Percentiles rank a stretch among this genome's conserved stretches.
These are phyloP conservation scores for Colletotrichum sidae DNA, from an alignment of 2,329 filamentous ascomycete genomes.

Conservation along the genomic window DNA sequence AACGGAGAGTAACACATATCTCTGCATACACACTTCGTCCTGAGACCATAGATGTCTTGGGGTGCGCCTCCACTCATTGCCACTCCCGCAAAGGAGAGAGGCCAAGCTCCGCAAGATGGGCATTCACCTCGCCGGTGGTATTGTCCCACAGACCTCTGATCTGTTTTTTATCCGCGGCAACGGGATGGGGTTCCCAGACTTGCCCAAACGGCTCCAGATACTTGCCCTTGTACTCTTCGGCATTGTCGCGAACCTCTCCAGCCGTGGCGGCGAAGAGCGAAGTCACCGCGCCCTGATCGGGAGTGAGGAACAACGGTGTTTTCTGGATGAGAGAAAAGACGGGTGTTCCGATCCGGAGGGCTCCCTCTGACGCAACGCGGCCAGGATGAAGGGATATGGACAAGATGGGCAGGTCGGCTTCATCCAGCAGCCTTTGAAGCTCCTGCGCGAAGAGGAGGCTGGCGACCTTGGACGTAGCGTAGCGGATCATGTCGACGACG, in stretches of 20 bases:
- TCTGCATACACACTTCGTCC: no score
- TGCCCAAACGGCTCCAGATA: constrained; percentile 39
- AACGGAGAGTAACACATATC: no score
- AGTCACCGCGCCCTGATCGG: constrained; percentile 37
- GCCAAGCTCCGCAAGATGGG: constrained; percentile 16
- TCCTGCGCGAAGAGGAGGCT: constrained; percentile 40
- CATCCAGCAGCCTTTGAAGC: constrained; percentile 40
- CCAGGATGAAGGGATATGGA: constrained; percentile 40
- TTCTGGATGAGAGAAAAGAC: constrained; percentile 26
- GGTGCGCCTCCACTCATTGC: background rate
- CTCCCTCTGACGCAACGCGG: constrained; percentile 28
- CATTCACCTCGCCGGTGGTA: constrained; percentile 37
- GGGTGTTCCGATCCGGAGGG: constrained; percentile 9
- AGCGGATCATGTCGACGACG: constrained; percentile 41
- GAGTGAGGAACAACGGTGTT: constrained; percentile 17
- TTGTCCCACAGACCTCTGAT: constrained; percentile 38
- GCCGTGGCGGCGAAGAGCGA: constrained; percentile 40
- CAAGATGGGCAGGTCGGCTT: constrained; percentile 32
- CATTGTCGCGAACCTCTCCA: constrained; percentile 23
- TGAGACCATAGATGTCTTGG: no score
- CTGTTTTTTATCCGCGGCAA: constrained; percentile 32
- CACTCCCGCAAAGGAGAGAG: constrained; percentile 6
- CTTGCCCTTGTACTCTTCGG: constrained; percentile 36
- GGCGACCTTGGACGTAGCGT: constrained; percentile 41
- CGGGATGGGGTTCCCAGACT: constrained; percentile 27